Evolutionary conservation across 2,329 filamentous ascomycete genomes (phyloP).

Genomic region (Colletotrichum godetiae): DNA sequence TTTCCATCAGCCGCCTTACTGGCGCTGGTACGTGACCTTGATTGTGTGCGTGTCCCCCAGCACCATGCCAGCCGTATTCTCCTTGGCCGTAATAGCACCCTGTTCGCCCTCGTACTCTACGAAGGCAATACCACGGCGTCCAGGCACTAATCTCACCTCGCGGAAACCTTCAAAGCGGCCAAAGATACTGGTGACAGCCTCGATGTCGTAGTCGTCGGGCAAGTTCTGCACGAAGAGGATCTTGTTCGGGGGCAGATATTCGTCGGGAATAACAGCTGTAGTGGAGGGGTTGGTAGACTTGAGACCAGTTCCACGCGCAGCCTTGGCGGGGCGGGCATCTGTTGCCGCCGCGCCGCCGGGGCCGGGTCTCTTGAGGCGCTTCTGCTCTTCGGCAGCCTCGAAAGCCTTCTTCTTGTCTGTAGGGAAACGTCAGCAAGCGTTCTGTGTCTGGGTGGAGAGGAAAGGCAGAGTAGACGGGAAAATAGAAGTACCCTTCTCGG

Average conservation of each 20-base stretch:
- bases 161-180: conserved; percentile 92
- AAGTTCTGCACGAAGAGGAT: conserved; percentile 94
- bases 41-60: conserved; percentile 79
- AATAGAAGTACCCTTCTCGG: conserved; percentile 80
- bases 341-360: conserved; percentile 54
- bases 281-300: conserved; percentile 78
- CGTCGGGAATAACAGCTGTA: conserved; percentile 87
- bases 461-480: background rate
- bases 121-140: conserved; percentile 89
- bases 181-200: conserved; percentile 84
- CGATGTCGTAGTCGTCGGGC: conserved; percentile 86
- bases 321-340: conserved; percentile 72
- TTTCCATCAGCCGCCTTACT: conserved; percentile 59
- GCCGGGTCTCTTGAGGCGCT: conserved; percentile 75
- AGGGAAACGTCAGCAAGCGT: background rate
- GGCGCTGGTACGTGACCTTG: conserved; percentile 96
- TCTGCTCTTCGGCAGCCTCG: conserved; percentile 82
- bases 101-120: conserved; percentile 94
- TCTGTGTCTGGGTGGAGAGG: background rate
- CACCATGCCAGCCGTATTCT: conserved; percentile 87
- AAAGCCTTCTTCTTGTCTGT: conserved; percentile 81
- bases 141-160: conserved; percentile 90
- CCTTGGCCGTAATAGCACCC: conserved; percentile 92
- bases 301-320: conserved; percentile 77
- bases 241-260: conserved; percentile 97